Conservation (phyloP, 2,329 filamentous ascomycete species). For the Nemania sp. region DNA sequence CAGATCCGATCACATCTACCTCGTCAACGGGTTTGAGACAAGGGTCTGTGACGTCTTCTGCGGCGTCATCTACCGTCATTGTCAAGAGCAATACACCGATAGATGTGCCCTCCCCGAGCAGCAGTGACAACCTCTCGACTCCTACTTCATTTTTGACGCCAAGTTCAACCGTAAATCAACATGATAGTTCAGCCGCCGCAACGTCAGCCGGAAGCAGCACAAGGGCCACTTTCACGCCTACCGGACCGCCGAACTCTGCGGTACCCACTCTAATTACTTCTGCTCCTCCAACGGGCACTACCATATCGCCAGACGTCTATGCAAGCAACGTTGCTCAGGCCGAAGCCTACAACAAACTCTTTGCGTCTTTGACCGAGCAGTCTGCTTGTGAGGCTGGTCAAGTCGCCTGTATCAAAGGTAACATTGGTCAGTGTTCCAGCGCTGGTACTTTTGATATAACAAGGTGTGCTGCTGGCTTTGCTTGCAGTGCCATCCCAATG, state of each 20-base stretch:
- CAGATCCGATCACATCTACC: background rate
- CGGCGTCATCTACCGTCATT: slow-evolving; percentile 8
- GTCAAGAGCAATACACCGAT: slow-evolving; percentile 3
- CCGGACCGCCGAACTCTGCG: slow-evolving; percentile 42
- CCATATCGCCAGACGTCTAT: slow-evolving; percentile 47
- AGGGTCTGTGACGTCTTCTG: slow-evolving; percentile 10
- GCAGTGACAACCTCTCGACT: background rate
- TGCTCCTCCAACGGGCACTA: slow-evolving; percentile 43
- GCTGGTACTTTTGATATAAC: slow-evolving; percentile 48
- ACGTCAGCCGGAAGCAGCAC: slow-evolving; percentile 10
- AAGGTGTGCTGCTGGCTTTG: slow-evolving; percentile 40
- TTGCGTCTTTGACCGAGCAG: slow-evolving; percentile 47
- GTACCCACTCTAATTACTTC: slow-evolving; percentile 49
- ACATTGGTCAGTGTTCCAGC: slow-evolving; percentile 50
- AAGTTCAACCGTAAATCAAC: background rate
- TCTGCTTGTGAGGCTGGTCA: slow-evolving; percentile 53
- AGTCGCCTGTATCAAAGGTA: slow-evolving; percentile 56
- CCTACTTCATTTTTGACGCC: slow-evolving; percentile 11
- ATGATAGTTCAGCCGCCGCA: slow-evolving; percentile 1
- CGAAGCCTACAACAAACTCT: slow-evolving; percentile 51
- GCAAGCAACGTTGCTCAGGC: slow-evolving; percentile 51
- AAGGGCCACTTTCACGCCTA: slow-evolving; percentile 38
- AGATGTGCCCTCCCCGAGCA: background rate
- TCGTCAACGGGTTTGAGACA: background rate
- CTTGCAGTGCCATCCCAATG: slow-evolving; percentile 60